Evolutionary conservation across 1,284 basidiomycete species (phyloP).

Genomic region (Ustilago curta): DNA sequence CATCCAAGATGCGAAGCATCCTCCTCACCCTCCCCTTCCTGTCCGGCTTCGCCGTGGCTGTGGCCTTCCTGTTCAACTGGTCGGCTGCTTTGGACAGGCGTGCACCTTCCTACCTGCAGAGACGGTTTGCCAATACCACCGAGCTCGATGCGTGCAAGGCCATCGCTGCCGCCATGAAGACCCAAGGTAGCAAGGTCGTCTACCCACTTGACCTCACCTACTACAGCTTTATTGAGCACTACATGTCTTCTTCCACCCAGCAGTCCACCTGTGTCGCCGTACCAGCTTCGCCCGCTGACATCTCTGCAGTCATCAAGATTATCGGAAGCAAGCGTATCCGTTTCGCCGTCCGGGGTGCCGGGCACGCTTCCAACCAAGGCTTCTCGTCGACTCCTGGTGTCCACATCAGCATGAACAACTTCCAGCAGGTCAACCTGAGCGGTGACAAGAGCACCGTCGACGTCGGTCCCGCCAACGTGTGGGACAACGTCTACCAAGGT

Average conservation of each 20-base stretch:
- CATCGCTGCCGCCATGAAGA: conserved; percentile 26
- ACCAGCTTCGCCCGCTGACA: conserved; percentile 44
- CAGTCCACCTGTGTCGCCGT: conserved; percentile 46
- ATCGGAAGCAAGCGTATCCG: conserved; percentile 49
- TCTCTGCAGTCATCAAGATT: conserved; percentile 49
- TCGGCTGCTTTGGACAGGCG: conserved; percentile 22
- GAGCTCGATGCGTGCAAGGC: conserved; percentile 44
- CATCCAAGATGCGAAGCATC: conserved; percentile 21
- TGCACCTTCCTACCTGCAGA: conserved; percentile 21
- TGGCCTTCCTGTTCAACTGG: conserved; percentile 40
- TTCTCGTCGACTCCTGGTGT: conserved; percentile 57
- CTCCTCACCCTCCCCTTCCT: conserved; percentile 29
- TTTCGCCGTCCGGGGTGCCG: conserved; percentile 51
- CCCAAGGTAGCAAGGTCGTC: conserved; percentile 23
- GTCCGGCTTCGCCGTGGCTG: conserved; percentile 26
- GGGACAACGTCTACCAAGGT: conserved; percentile 56
- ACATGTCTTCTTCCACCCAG: conserved; percentile 44
- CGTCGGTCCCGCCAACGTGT: conserved; percentile 51
- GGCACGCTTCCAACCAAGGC: conserved; percentile 57
- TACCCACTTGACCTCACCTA: conserved; percentile 41
- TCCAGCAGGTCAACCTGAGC: conserved; percentile 47
- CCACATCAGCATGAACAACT: conserved; percentile 49
- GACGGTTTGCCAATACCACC: conserved; percentile 39
- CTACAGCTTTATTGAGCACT: conserved; percentile 31
- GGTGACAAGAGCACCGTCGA: conserved; percentile 53